These are phyloP conservation scores for Fraxinus velutina DNA, from an alignment of 305 asterid genomes.

Conservation along the genomic window DNA sequence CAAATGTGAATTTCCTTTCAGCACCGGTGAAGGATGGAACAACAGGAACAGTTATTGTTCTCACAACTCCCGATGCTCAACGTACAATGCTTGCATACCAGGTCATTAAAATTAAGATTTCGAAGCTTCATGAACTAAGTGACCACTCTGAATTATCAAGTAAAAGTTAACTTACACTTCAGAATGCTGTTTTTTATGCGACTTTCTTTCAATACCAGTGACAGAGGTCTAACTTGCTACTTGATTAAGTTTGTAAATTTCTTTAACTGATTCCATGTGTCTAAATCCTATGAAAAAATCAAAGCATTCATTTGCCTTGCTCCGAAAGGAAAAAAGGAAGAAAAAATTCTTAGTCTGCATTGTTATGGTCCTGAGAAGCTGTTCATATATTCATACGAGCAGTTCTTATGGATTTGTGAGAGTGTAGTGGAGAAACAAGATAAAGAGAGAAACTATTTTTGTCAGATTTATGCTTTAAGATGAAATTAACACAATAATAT, in stretches of 20 bases:
- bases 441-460: background rate
- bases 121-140: background rate
- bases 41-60: constrained; percentile 92
- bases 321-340: background rate
- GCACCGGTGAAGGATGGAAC: constrained; percentile 84
- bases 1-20: constrained; percentile 82
- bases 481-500: background rate
- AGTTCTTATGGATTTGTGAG: background rate
- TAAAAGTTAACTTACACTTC: background rate
- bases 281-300: background rate
- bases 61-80: constrained; percentile 92
- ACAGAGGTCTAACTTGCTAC: background rate
- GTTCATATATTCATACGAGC: background rate
- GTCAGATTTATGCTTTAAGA: background rate
- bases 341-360: background rate
- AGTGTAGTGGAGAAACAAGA: background rate
- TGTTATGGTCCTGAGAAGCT: background rate
- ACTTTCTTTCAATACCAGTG: background rate
- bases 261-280: background rate
- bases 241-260: background rate
- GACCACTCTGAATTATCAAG: background rate
- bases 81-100: constrained; percentile 94
- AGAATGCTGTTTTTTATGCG: background rate
- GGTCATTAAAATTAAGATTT: constrained; percentile 36
- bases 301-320: background rate